Conservation (phyloP, 306 rosid species). For the Vicia faba region DNA sequence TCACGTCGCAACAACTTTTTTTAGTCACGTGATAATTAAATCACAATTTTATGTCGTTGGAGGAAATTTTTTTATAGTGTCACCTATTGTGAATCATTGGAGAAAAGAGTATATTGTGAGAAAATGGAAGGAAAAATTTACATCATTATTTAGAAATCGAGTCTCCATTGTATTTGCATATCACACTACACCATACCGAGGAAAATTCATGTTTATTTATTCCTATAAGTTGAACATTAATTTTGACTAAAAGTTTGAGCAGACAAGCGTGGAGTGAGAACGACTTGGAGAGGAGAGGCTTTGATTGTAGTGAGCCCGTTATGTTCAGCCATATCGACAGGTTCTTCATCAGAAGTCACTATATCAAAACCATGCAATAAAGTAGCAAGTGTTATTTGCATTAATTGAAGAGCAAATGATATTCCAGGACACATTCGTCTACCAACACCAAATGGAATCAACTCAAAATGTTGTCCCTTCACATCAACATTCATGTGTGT, state of each 20-base stretch:
- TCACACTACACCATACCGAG: background rate
- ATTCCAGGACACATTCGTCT: slow-evolving; percentile 43
- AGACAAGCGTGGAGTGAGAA: slow-evolving; percentile 34
- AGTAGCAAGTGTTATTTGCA: slow-evolving; percentile 32
- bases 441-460: slow-evolving; percentile 34
- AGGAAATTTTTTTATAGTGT: too few species aligned
- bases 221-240: background rate
- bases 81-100: too few species aligned
- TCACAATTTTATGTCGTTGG: too few species aligned
- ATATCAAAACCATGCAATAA: slow-evolving; percentile 39
- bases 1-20: too few species aligned
- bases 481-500: slow-evolving; percentile 26
- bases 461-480: slow-evolving; percentile 29
- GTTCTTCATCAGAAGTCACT: background rate
- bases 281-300: slow-evolving; percentile 33
- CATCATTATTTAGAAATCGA: background rate
- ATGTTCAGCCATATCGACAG: slow-evolving; percentile 35
- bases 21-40: too few species aligned
- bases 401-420: slow-evolving; percentile 6
- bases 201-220: too few species aligned
- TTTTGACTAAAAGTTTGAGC: background rate
- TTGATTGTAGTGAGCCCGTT: slow-evolving; percentile 22
- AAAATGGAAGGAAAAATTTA: too few species aligned
- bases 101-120: too few species aligned
- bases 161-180: too few species aligned